Evolutionary conservation across 495 filamentous ascomycete species (phyloP), one percentile per base, ranked within the genome.

Genomic region (Talaromyces wortmannii): DNA sequence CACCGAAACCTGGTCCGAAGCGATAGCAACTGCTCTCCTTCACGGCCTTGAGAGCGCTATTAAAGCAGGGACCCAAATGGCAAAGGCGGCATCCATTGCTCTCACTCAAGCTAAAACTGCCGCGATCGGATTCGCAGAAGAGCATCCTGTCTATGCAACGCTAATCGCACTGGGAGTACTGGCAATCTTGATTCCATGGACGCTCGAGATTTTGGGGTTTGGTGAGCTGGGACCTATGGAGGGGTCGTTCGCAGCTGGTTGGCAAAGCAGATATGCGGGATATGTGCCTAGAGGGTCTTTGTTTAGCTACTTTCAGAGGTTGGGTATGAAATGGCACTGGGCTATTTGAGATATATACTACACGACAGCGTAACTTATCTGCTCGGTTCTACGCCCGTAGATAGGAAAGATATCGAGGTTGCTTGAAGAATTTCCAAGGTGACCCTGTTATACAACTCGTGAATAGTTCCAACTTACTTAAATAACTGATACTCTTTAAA

Each of bases 111-210:
- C 70, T 13, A 60, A 30, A n/a, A 57, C 64, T 0, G 71, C 56
- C 8, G 70, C 69, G 3, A 44, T 62, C 8, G 68, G 50, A 5
- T 79, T 80, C 54, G 67, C 58, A 12, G 47, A 54, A 6, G 69
- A 79, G 0, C 77, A 81, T 60, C 77, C 78, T 0, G 59, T 69
- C 2, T 72, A 74, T 40, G 59, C 58, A 17, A 78, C 78, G 0
- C 53, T 82, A 5, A 47, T 82, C 55, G 80, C 75, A 7, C 30
- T 83, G 16, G 80, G 78, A 4, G 61, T 83, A 7, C 48, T 83
- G 57, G 71, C 63, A 6, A 6, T 72, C 10, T 45, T 82, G 56
- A 53, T 60, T 44, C 78, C 78, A 7, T 73, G 66, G 66, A 65
- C 66, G 18, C 31, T 83, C 18, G 71, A 74, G 58, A 56, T 64